These are phyloP conservation scores for Metarhizium album DNA, from an alignment of 2,329 filamentous ascomycete genomes.

Conservation along the genomic window DNA sequence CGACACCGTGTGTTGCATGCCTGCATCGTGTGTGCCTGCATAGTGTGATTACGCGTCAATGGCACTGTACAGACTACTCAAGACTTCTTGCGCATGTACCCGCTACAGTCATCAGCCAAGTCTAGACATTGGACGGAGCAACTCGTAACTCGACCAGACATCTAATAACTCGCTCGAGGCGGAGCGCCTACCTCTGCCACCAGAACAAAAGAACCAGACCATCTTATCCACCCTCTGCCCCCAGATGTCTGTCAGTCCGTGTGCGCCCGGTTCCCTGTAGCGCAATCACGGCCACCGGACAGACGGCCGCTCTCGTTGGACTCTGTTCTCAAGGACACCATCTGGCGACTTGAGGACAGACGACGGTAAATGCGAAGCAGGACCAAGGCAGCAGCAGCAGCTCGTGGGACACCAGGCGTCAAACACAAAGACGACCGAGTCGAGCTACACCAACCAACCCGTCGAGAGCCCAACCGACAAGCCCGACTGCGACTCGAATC, in stretches of 20 bases:
- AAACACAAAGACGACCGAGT: neutral
- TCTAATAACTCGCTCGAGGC: too few species aligned
- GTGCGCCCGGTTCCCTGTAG: neutral
- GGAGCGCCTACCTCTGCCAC: neutral
- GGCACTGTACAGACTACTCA: too few species aligned
- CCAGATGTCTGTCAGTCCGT: neutral
- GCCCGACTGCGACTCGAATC: neutral
- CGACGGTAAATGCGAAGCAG: neutral
- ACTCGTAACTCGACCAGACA: too few species aligned
- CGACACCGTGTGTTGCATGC: too few species aligned
- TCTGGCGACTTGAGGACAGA: neutral
- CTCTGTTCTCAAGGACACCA: neutral
- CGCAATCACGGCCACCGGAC: neutral
- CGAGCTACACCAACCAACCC: neutral
- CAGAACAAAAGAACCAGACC: conserved; percentile 4
- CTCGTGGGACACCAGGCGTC: too few species aligned
- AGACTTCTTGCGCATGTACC: too few species aligned
- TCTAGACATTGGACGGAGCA: too few species aligned
- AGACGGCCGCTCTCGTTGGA: neutral
- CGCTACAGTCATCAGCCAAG: too few species aligned
- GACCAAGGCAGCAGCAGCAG: neutral
- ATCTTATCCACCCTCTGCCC: conserved; percentile 1
- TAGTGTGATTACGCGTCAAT: neutral
- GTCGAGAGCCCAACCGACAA: neutral
- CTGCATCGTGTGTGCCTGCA: neutral